Conservation (phyloP, 495 filamentous ascomycete species). For the Neurospora sp. region DNA sequence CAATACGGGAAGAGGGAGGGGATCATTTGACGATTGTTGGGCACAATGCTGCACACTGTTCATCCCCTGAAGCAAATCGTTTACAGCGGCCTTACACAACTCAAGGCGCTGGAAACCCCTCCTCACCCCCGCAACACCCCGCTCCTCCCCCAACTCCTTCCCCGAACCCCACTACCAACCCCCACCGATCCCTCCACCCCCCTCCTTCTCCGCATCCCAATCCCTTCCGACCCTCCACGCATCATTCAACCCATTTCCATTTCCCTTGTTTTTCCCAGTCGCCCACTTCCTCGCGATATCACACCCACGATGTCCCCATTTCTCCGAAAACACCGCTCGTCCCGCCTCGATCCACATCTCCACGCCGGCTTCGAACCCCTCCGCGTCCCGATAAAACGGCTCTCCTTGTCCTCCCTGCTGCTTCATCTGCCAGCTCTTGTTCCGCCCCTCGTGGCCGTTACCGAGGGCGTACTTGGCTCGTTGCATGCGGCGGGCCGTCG, state of each 20-base stretch:
- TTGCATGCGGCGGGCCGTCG: conserved; percentile 26
- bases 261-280: background rate
- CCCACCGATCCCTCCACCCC: background rate
- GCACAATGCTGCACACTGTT: too few relatives aligned
- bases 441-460: conserved; percentile 24
- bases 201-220: conserved; percentile 23
- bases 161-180: background rate
- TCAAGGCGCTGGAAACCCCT: background rate
- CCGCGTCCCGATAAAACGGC: conserved; percentile 44
- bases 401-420: conserved; percentile 48
- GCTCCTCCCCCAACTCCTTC: background rate
- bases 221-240: conserved; percentile 28
- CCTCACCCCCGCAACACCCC: background rate
- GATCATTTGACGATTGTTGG: too few relatives aligned
- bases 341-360: conserved; percentile 41
- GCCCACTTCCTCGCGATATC: conserved; percentile 12
- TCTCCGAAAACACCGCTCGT: conserved; percentile 40
- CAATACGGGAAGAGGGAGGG: too few relatives aligned
- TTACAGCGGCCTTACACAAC: background rate
- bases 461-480: conserved; percentile 21
- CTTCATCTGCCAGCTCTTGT: conserved; percentile 38
- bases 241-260: conserved; percentile 17
- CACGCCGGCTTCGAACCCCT: conserved; percentile 43
- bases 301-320: conserved; percentile 40
- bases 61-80: background rate